phyloP scores from a whole-genome alignment of 192 early-diverging fungal genomes.

The Backusella mclennaniae region DNA sequence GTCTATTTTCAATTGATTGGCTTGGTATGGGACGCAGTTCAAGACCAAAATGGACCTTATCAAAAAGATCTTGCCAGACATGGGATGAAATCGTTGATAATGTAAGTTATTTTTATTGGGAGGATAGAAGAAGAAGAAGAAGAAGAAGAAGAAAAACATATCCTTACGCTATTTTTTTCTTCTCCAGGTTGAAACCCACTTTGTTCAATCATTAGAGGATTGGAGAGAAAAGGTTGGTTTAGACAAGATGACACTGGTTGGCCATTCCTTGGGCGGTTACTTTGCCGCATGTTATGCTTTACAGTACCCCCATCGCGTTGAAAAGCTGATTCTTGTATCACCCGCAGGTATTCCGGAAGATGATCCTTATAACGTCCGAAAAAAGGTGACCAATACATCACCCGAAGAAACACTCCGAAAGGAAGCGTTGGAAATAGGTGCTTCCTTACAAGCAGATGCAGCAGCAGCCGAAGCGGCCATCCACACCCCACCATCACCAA shows the following conservation, averaged over 20 bases:
- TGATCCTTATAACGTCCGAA: conserved; percentile 11
- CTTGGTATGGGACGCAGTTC: conserved; percentile 91
- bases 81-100: conserved; percentile 47
- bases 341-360: conserved; percentile 64
- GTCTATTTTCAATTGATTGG: conserved; percentile 81
- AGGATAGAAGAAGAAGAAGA: background rate
- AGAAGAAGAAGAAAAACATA: background rate
- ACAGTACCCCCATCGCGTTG: conserved; percentile 82
- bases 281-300: conserved; percentile 82
- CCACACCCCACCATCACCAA: background rate
- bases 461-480: conserved; percentile 6
- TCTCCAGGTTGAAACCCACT: conserved; percentile 73
- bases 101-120: background rate
- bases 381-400: background rate
- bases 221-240: conserved; percentile 80
- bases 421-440: conserved; percentile 25
- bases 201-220: conserved; percentile 87
- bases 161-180: background rate
- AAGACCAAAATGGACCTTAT: conserved; percentile 59
- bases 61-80: conserved; percentile 27
- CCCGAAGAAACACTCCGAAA: conserved; percentile 30
- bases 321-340: conserved; percentile 84
- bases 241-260: conserved; percentile 82
- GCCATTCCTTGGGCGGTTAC: conserved; percentile 89
- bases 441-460: conserved; percentile 27